These are phyloP conservation scores for Limonomyces culmigenus DNA, from an alignment of 1,284 basidiomycete species.

Conservation along the genomic window DNA sequence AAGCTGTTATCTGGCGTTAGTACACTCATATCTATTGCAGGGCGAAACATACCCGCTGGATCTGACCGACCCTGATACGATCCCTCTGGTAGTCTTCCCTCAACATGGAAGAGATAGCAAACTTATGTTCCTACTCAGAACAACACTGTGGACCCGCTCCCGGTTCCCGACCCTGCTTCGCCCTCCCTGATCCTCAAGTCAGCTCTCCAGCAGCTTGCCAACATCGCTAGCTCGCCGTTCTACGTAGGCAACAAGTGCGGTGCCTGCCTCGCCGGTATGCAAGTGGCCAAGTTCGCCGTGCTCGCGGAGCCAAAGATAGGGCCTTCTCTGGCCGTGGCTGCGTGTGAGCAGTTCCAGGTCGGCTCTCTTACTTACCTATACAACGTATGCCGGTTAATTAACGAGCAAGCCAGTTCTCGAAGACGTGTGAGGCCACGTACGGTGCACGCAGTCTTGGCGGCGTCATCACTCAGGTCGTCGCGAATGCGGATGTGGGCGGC, in stretches of 20 bases:
- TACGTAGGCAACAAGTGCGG: conserved; percentile 38
- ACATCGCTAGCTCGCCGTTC: conserved; percentile 31
- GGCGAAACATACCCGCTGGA: conserved; percentile 34
- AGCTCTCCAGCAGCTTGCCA: conserved; percentile 36
- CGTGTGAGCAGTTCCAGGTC: conserved; percentile 47
- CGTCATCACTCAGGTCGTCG: conserved; percentile 48
- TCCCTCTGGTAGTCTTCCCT: conserved; percentile 24
- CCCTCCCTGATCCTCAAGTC: conserved; percentile 24
- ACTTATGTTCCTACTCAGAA: conserved; percentile 14
- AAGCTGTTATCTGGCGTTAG: not conserved
- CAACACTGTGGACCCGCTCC: conserved; percentile 45
- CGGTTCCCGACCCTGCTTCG: conserved; percentile 37
- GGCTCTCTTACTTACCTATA: conserved; percentile 7
- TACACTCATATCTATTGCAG: conserved; percentile 16
- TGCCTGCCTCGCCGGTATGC: conserved; percentile 43
- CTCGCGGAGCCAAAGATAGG: conserved; percentile 47
- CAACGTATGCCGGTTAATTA: no score
- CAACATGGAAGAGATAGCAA: not conserved
- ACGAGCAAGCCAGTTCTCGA: no score
- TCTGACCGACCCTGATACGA: conserved; percentile 40
- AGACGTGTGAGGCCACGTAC: conserved; percentile 30
- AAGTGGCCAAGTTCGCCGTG: conserved; percentile 49
- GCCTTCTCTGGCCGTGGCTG: conserved; percentile 33
- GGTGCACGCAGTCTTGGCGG: conserved; percentile 33
- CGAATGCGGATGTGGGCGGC: conserved; percentile 47